These are phyloP conservation scores for Leucocoprinus sp. DNA, from an alignment of 768 basidiomycete species.

Conservation along the genomic window DNA sequence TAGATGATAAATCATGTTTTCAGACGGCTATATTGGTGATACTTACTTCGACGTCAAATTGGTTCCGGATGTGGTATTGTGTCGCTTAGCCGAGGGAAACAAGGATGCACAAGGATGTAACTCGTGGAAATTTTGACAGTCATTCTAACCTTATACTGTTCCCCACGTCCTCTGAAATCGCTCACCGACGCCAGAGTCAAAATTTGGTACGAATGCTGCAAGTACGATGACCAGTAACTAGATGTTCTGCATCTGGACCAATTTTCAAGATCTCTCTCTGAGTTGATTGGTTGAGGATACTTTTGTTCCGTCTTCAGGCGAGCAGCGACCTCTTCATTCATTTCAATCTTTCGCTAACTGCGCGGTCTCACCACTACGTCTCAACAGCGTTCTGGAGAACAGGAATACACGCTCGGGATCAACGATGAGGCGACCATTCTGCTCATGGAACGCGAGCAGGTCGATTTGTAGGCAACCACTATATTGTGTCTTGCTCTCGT, in stretches of 20 bases:
- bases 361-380: background rate
- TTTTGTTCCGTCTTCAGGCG: slow-evolving; percentile 52
- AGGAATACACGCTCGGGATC: slow-evolving; percentile 45
- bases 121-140: background rate
- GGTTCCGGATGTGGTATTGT: slow-evolving; percentile 48
- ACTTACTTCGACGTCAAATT: slow-evolving; percentile 54
- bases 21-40: background rate
- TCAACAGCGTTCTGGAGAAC: background rate
- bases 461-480: slow-evolving; percentile 20
- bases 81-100: slow-evolving; percentile 50
- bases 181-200: slow-evolving; percentile 55
- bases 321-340: slow-evolving; percentile 46
- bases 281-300: slow-evolving; percentile 60
- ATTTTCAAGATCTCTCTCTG: slow-evolving; percentile 59
- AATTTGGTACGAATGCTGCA: slow-evolving; percentile 61
- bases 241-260: slow-evolving; percentile 44
- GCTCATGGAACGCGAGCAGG: slow-evolving; percentile 41
- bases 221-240: slow-evolving; percentile 55
- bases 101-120: slow-evolving; percentile 20
- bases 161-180: background rate
- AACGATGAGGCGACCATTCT: slow-evolving; percentile 48
- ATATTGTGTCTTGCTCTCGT: slow-evolving; percentile 16
- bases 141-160: background rate
- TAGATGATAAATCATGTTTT: slow-evolving; percentile 6
- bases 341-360: slow-evolving; percentile 56